Percentiles rank a stretch among this genome's conserved stretches.
Evolutionary conservation across 2,329 filamentous ascomycete genomes (phyloP).

Genomic region (Hymenoscyphus occultus): DNA sequence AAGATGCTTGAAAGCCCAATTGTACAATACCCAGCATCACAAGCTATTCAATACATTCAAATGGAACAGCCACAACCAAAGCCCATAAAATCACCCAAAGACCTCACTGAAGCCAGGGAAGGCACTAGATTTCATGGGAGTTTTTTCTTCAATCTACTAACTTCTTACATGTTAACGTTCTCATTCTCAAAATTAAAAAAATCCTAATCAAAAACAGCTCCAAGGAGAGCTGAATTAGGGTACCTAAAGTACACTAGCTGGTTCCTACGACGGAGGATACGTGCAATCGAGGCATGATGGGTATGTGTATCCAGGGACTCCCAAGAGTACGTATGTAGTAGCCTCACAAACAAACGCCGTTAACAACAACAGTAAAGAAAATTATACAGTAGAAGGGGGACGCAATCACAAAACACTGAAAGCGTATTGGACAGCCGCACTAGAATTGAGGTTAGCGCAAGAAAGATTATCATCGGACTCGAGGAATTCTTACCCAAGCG

Average conservation of each 20-base stretch:
- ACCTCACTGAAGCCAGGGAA: neutral
- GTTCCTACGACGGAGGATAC: constrained; percentile 8
- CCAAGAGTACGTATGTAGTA: constrained; percentile 23
- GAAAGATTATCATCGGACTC: neutral
- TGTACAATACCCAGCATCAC: too few relatives aligned
- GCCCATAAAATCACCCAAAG: neutral
- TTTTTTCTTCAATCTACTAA: constrained; percentile 1
- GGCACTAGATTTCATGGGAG: neutral
- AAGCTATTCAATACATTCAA: too few relatives aligned
- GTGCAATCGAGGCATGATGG: constrained; percentile 19
- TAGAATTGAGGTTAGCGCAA: constrained; percentile 23
- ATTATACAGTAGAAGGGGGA: constrained; percentile 15
- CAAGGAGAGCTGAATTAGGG: constrained; percentile 10
- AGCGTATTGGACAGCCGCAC: constrained; percentile 37
- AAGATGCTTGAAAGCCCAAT: too few relatives aligned
- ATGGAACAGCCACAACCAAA: too few relatives aligned
- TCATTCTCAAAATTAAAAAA: neutral
- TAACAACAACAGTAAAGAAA: constrained; percentile 14
- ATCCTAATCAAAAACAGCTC: constrained; percentile 17
- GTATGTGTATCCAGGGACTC: constrained; percentile 29
- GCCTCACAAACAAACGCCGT: constrained; percentile 25
- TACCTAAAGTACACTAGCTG: constrained; percentile 7
- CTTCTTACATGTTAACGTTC: neutral
- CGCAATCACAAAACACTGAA: constrained; percentile 29
- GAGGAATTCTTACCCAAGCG: constrained; percentile 72